Evolutionary conservation across 2,329 filamentous ascomycete species (phyloP), one percentile per base, ranked within the genome.

Genomic region (Neoscytalidium dimidiatum): DNA sequence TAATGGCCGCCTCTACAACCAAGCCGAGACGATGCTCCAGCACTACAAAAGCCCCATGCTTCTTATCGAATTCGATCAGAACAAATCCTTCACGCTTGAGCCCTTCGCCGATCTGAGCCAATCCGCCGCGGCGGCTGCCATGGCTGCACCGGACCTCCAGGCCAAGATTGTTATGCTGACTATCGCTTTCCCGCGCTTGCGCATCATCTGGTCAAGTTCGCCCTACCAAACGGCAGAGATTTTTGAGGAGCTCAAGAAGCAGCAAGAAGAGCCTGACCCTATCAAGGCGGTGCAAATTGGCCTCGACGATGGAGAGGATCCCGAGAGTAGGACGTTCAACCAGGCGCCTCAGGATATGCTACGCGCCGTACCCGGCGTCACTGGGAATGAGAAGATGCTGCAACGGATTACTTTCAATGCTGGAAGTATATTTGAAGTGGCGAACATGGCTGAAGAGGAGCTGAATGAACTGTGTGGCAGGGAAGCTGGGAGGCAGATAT

Each of bases 141-240:
- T 73, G 2, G 66, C 67, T 0, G 85, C 87, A 0, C 90, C 90
- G 38, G 95, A 97, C 73, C 83, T 97, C 33, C 95, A 99, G 76
- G 90, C 90, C 67, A 95, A 97, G 78, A 84, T 99, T 51, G 95
- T 97, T 13, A 87, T 98, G 49, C 85, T 99, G 21, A 97, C 94
- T 0, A 86, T 99, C 4, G 92, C 94, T 0, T 99, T 98, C 71
- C 95, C 95, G 0, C 88, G 88, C 23, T 84, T 99, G 56, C 90
- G 92, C 69, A 91, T 99, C 70, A 92, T 99, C 71, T 99, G 95
- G 95, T 95, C 91, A 8, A 92, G 88, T 8, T 93, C 90, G 11
- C 94, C 95, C 0, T 97, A 96, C 74, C 94, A 99, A 77, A 98
- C 95, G 0, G 95, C 95, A 1, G 94, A 98, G 80, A 98, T 99